These are phyloP conservation scores for Exophiala calicioides DNA, from an alignment of 2,329 filamentous ascomycete genomes.

Conservation along the genomic window DNA sequence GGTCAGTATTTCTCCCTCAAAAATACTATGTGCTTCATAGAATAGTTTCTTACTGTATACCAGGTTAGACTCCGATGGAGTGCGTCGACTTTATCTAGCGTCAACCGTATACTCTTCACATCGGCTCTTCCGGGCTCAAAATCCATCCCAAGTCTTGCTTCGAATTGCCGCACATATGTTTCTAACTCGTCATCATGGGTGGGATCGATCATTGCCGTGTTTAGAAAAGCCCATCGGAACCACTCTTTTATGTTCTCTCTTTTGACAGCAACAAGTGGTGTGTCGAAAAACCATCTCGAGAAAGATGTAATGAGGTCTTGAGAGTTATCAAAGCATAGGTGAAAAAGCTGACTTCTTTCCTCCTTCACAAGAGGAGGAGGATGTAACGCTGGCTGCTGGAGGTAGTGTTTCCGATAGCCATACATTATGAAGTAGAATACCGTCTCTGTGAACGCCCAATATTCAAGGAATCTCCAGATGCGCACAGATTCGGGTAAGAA, in stretches of 20 bases:
- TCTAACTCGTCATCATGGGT: slow-evolving; percentile 58
- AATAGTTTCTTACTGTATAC: slow-evolving; percentile 55
- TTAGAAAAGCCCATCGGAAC: slow-evolving; percentile 68
- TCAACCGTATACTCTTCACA: slow-evolving; percentile 62
- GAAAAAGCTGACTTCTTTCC: slow-evolving; percentile 59
- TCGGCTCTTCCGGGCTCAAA: slow-evolving; percentile 58
- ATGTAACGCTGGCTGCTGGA: slow-evolving; percentile 56
- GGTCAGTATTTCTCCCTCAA: slow-evolving; percentile 1
- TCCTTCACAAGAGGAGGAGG: slow-evolving; percentile 47
- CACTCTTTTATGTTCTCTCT: slow-evolving; percentile 70
- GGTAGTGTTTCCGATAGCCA: slow-evolving; percentile 52
- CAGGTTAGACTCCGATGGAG: slow-evolving; percentile 64
- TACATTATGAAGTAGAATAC: slow-evolving; percentile 58
- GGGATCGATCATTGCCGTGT: slow-evolving; percentile 34
- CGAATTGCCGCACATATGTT: slow-evolving; percentile 55
- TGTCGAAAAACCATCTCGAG: slow-evolving; percentile 66
- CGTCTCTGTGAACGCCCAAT: slow-evolving; percentile 42
- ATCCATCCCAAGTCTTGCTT: slow-evolving; percentile 53
- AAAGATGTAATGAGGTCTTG: slow-evolving; percentile 60
- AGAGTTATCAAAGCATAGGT: slow-evolving; percentile 57
- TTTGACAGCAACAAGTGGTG: slow-evolving; percentile 57
- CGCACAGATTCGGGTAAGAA: slow-evolving; percentile 6
- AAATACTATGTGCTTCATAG: neutral
- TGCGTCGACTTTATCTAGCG: slow-evolving; percentile 64
- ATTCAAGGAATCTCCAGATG: slow-evolving; percentile 9